These are phyloP conservation scores for Apiospora phragmitis DNA, from an alignment of 2,329 filamentous ascomycete species.

Conservation along the genomic window DNA sequence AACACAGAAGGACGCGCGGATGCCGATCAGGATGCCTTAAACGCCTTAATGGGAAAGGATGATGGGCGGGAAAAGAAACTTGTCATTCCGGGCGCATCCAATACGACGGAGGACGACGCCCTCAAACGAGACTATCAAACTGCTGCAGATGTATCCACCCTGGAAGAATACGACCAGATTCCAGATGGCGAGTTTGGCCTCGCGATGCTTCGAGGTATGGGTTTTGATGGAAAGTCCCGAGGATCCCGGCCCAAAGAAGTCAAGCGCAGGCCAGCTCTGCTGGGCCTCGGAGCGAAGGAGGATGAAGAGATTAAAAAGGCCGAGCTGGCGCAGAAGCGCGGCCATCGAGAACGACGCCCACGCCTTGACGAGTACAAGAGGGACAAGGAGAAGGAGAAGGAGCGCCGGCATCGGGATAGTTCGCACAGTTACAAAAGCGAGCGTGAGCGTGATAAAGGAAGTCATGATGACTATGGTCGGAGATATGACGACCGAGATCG, in stretches of 20 bases:
- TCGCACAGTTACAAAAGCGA: slow-evolving; percentile 48
- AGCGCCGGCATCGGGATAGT: slow-evolving; percentile 41
- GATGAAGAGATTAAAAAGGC: slow-evolving; percentile 70
- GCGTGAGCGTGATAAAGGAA: slow-evolving; percentile 37
- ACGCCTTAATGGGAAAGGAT: slow-evolving; percentile 63
- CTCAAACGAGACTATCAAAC: slow-evolving; percentile 69
- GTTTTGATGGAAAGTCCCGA: slow-evolving; percentile 75
- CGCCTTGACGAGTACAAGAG: slow-evolving; percentile 52
- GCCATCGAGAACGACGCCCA: slow-evolving; percentile 39
- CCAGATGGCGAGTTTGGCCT: slow-evolving; percentile 95
- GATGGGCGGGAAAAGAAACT: slow-evolving; percentile 43
- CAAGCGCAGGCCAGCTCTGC: slow-evolving; percentile 73
- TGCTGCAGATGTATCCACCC: slow-evolving; percentile 72
- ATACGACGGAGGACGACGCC: slow-evolving; percentile 62
- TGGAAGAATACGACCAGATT: slow-evolving; percentile 84
- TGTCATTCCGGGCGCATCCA: slow-evolving; percentile 45
- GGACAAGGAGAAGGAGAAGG: slow-evolving; percentile 44
- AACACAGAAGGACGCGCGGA: slow-evolving; percentile 16
- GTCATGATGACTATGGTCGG: slow-evolving; percentile 15
- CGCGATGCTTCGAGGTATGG: slow-evolving; percentile 88
- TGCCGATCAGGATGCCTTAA: slow-evolving; percentile 59
- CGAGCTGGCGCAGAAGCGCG: slow-evolving; percentile 49
- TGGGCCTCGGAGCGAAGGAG: slow-evolving; percentile 88
- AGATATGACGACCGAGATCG: slow-evolving; percentile 29
- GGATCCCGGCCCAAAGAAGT: slow-evolving; percentile 58